These are phyloP conservation scores for Cymbidium sinense DNA, from an alignment of 106 monocot genomes.

Conservation along the genomic window DNA sequence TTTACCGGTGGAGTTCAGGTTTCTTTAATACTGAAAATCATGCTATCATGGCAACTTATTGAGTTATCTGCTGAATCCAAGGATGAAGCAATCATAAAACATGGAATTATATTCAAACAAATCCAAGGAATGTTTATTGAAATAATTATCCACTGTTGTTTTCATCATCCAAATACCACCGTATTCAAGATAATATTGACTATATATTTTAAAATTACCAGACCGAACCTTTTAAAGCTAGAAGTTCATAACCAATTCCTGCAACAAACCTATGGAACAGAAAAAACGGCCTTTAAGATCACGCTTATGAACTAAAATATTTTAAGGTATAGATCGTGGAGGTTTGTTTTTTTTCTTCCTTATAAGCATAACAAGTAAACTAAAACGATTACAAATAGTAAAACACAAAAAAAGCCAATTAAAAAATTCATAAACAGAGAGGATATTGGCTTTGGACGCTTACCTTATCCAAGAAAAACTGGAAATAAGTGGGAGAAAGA, in stretches of 20 bases:
- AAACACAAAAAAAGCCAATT: background rate
- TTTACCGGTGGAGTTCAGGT: background rate
- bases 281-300: background rate
- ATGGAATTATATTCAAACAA: background rate
- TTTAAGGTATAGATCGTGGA: background rate
- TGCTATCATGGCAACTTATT: background rate
- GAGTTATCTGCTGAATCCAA: background rate
- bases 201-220: background rate
- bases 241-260: background rate
- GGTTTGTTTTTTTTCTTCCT: background rate
- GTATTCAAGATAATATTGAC: background rate
- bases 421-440: background rate
- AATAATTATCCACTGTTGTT: background rate
- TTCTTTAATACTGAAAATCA: background rate
- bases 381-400: background rate
- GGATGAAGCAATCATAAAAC: background rate
- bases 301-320: background rate
- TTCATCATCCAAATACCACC: background rate
- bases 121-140: background rate
- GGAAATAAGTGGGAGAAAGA: conserved; percentile 89
- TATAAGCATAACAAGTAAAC: background rate
- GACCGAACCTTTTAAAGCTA: background rate
- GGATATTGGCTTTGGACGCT: background rate
- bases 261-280: background rate
- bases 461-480: conserved; percentile 98